These are phyloP conservation scores for Saccharomyces hybrid DNA, from an alignment of 1,139 yeast genomes.

Conservation along the genomic window DNA sequence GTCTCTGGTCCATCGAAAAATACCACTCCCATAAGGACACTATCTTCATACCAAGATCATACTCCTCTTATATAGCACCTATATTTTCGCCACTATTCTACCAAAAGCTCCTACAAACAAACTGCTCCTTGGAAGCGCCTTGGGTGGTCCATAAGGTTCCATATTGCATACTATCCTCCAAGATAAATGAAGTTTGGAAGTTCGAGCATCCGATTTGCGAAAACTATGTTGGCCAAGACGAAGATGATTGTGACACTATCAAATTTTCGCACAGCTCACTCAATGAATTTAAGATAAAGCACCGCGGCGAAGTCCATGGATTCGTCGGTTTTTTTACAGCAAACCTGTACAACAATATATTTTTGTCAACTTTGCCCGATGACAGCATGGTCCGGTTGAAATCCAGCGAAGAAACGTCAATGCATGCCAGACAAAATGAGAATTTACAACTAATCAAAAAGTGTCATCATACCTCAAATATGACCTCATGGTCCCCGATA, in stretches of 20 bases:
- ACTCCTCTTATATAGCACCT: slow-evolving; percentile 58
- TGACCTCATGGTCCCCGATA: slow-evolving; percentile 66
- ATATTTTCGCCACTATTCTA: slow-evolving; percentile 48
- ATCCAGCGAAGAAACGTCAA: not conserved
- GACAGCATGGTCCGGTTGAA: slow-evolving; percentile 12
- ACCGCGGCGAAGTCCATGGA: slow-evolving; percentile 57
- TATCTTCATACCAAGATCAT: slow-evolving; percentile 56
- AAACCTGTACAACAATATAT: slow-evolving; percentile 49
- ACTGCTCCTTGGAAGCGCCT: slow-evolving; percentile 40
- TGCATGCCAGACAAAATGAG: not conserved
- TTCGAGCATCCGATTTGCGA: slow-evolving; percentile 41
- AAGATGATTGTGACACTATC: slow-evolving; percentile 2
- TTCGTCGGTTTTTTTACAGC: slow-evolving; percentile 68
- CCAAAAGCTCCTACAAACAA: slow-evolving; percentile 28
- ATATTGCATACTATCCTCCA: slow-evolving; percentile 39
- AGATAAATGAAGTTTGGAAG: slow-evolving; percentile 44
- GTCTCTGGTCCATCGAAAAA: slow-evolving; percentile 37
- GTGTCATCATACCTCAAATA: slow-evolving; percentile 43
- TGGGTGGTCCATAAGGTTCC: slow-evolving; percentile 55
- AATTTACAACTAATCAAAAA: slow-evolving; percentile 19
- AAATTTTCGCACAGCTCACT: slow-evolving; percentile 14
- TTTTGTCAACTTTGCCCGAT: slow-evolving; percentile 49
- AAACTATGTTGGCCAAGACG: not conserved
- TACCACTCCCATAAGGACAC: slow-evolving; percentile 30
- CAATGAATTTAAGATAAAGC: slow-evolving; percentile 35